Evolutionary conservation across 2,329 filamentous ascomycete species (phyloP), one percentile per base, ranked within the genome.

Genomic region (Nectriaceae sp.): DNA sequence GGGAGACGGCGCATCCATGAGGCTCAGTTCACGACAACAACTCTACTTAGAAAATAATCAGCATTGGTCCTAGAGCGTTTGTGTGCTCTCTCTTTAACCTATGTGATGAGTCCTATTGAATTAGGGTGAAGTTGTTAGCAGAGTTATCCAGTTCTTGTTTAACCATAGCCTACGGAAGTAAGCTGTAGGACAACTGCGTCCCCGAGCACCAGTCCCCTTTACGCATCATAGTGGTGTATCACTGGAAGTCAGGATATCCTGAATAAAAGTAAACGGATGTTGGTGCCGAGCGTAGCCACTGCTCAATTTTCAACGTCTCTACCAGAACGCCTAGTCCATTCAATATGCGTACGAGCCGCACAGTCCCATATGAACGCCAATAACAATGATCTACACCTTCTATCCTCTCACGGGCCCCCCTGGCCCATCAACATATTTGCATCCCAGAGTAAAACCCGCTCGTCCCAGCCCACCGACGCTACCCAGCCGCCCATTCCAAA

Each of bases 401-500:
- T 19, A n/a, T 8, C 31, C 22, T 21, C 16, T 58, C 35, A 63
- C 36, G 47, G 47, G 46, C 53, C 66, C 51, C 62, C 56, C 35
- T 59, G 57, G 4, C 50, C 64, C 64, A 70, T 66, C 31, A 81
- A 55, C 55, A 75, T 71, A 53, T 78, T 85, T 33, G 92, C 89
- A 74, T 99, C 94, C 93, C 93, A 99, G 5, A 99, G 82, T 61
- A 95, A 75, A 11, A 99, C 80, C 60, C 85, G 81, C 73, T 97
- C 91, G 63, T 99, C 94, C 94, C 94, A 99, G 1, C 90, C 92
- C 2, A 88, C 89, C 54, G 89, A 95, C 2, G 94, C 92, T 58
- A 92, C 92, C 94, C 94, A 99, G 4, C 94, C 94, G 55, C 96
- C 92, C 20, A 84, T 88, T 4, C 94, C 94, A 69, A 99, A 99